These are phyloP conservation scores for Phaffomyces opuntiae DNA, from an alignment of 805 yeast species.

Conservation along the genomic window DNA sequence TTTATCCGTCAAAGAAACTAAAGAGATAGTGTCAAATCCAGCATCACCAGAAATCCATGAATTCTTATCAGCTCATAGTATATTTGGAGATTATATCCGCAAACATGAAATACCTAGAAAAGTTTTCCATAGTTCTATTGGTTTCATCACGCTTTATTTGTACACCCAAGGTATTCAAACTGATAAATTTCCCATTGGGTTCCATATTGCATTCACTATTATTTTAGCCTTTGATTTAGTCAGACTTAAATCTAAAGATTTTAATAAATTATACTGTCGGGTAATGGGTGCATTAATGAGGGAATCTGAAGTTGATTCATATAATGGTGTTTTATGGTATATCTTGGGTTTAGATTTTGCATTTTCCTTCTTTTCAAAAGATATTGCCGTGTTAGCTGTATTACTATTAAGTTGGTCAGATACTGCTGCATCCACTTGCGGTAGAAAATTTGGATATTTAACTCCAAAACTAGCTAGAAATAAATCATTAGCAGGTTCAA, in stretches of 20 bases:
- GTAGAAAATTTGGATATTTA: slow-evolving; percentile 76
- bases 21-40: not conserved
- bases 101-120: slow-evolving; percentile 90
- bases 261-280: slow-evolving; percentile 62
- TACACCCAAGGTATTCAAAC: slow-evolving; percentile 58
- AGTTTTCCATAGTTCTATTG: slow-evolving; percentile 81
- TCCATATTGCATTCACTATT: slow-evolving; percentile 45
- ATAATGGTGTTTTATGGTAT: slow-evolving; percentile 88
- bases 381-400: slow-evolving; percentile 69
- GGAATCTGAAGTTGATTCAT: slow-evolving; percentile 62
- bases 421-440: slow-evolving; percentile 92
- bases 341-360: slow-evolving; percentile 71
- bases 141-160: slow-evolving; percentile 67
- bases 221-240: slow-evolving; percentile 60
- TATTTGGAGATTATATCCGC: slow-evolving; percentile 48
- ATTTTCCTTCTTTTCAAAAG: slow-evolving; percentile 67
- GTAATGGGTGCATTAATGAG: slow-evolving; percentile 79
- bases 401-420: slow-evolving; percentile 93
- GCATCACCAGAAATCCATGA: slow-evolving; percentile 3
- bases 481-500: slow-evolving; percentile 85
- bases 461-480: slow-evolving; percentile 70
- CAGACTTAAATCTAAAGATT: slow-evolving; percentile 51
- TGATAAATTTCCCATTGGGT: slow-evolving; percentile 50
- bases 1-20: not conserved
- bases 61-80: slow-evolving; percentile 32